Percentiles rank a stretch among this genome's conserved stretches.
Evolutionary conservation across 208 protist genomes (phyloP).

Genomic region (Spongospora subterranea): DNA sequence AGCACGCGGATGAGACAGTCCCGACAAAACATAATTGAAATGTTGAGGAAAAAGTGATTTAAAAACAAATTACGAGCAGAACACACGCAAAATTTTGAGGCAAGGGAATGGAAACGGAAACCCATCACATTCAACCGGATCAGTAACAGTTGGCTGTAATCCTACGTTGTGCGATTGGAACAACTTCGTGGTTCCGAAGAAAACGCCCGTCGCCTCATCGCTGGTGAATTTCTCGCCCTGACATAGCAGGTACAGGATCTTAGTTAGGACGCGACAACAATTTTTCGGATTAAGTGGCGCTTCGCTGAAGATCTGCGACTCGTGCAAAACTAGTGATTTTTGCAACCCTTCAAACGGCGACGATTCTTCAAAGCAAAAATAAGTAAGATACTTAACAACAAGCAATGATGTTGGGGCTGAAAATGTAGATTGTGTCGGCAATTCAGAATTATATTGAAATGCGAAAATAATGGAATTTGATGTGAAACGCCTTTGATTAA

Average conservation of each 20-base stretch:
- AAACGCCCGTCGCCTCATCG: conserved; percentile 94
- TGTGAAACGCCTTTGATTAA: too few relatives aligned
- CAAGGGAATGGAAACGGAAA: neutral
- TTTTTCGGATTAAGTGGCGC: conserved; percentile 42
- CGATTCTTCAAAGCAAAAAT: too few relatives aligned
- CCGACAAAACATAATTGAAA: neutral
- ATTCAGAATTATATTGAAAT: too few relatives aligned
- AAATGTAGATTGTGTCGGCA: too few relatives aligned
- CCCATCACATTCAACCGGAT: neutral
- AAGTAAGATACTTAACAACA: conserved; percentile 29
- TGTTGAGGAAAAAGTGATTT: neutral
- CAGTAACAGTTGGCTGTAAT: neutral
- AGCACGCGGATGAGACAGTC: too few relatives aligned
- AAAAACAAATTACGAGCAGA: neutral
- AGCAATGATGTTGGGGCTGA: too few relatives aligned
- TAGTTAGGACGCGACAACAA: conserved; percentile 80
- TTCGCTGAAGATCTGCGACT: conserved; percentile 59
- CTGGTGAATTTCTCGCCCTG: conserved; percentile 88
- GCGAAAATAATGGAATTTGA: too few relatives aligned
- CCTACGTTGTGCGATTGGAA: conserved; percentile 91
- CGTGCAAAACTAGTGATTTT: conserved; percentile 60
- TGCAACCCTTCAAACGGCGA: conserved; percentile 65
- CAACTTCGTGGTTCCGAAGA: conserved; percentile 97
- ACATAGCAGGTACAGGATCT: conserved; percentile 92
- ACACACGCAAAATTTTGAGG: neutral